Evolutionary conservation across 345 rosid genomes (phyloP).

Genomic region (Linum trigynum): DNA sequence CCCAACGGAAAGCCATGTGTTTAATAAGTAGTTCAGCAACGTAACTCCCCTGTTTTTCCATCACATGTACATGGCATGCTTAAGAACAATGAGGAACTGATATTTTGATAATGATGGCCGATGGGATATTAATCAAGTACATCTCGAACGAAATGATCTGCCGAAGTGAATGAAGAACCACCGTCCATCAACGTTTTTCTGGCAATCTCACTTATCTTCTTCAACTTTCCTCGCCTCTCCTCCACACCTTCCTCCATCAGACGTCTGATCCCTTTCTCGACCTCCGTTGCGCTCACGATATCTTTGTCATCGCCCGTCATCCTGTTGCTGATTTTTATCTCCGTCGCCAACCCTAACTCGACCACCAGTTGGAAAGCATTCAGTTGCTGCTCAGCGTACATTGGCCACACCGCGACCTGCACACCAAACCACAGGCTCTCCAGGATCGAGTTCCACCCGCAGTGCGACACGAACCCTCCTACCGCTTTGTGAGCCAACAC

Average conservation of each 20-base stretch:
- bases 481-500: neutral
- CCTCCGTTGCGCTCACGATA: neutral
- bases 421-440: neutral
- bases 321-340: too few relatives aligned
- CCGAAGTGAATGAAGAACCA: too few relatives aligned
- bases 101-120: too few relatives aligned
- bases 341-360: neutral
- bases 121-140: too few relatives aligned
- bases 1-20: too few relatives aligned
- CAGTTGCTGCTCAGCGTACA: neutral
- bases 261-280: neutral
- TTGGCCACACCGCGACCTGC: neutral
- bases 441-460: neutral
- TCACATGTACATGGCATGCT: too few relatives aligned
- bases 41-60: too few relatives aligned
- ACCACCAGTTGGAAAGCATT: neutral
- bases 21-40: too few relatives aligned
- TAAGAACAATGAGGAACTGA: too few relatives aligned
- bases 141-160: too few relatives aligned
- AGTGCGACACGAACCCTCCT: neutral
- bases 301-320: too few relatives aligned
- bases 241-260: neutral
- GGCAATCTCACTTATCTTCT: neutral
- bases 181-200: neutral
- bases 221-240: neutral